phyloP scores from a whole-genome alignment of 176 grass and related monocot species.

The Olyra latifolia region DNA sequence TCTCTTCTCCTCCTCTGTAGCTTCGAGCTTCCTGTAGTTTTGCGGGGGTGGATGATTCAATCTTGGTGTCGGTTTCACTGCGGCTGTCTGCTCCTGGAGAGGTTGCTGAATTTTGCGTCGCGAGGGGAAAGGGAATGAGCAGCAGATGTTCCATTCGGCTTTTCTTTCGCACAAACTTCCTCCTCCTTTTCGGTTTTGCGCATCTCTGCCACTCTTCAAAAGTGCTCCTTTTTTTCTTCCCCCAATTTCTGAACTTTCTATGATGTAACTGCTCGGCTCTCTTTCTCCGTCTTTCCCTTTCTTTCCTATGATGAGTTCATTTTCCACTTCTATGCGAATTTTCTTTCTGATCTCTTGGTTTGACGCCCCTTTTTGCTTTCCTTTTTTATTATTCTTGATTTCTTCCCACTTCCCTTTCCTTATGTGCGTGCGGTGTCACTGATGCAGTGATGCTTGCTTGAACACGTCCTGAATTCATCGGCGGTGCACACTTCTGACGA shows the following conservation, averaged over 20 bases:
- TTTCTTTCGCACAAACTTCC: background rate
- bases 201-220: background rate
- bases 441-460: background rate
- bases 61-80: background rate
- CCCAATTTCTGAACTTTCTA: background rate
- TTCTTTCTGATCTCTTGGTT: background rate
- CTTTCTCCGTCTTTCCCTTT: constrained; percentile 12
- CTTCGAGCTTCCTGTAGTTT: background rate
- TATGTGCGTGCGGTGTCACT: background rate
- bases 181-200: background rate
- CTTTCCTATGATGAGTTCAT: constrained; percentile 14
- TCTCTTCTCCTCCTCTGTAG: background rate
- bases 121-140: background rate
- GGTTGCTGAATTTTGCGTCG: background rate
- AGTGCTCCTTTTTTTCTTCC: constrained; percentile 4
- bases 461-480: constrained; percentile 7
- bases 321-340: constrained; percentile 5
- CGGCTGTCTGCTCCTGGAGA: background rate
- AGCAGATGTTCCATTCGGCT: constrained; percentile 2
- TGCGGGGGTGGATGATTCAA: background rate
- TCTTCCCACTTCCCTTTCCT: background rate
- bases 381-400: background rate
- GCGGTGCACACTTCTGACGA: background rate
- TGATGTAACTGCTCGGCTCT: constrained; percentile 25
- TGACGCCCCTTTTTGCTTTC: background rate